phyloP scores from a whole-genome alignment of 176 grass and related monocot genomes.

The Bothriochloa decipiens region DNA sequence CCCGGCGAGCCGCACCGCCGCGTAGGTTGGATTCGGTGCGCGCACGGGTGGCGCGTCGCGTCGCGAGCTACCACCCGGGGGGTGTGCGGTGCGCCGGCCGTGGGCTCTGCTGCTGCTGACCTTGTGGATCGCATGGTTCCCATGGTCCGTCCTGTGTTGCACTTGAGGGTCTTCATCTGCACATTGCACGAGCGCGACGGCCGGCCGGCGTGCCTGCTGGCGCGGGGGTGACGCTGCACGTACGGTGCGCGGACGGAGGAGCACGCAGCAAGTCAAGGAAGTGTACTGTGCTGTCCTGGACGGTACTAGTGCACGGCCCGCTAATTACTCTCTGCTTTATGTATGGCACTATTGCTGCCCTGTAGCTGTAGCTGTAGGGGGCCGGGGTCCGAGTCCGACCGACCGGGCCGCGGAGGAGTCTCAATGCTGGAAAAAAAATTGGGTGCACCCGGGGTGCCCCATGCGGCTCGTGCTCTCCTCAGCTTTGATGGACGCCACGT shows the following conservation, averaged over 20 bases:
- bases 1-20: background rate
- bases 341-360: background rate
- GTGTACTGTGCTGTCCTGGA: background rate
- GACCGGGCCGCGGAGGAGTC: background rate
- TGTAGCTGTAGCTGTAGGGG: background rate
- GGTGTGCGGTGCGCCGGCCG: background rate
- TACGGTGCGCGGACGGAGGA: background rate
- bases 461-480: too few relatives aligned
- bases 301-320: background rate
- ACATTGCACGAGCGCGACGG: background rate
- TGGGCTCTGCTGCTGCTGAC: background rate
- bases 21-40: constrained; percentile 9
- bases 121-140: constrained; percentile 30
- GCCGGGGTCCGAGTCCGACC: background rate
- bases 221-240: background rate
- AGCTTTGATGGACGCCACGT: too few relatives aligned
- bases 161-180: background rate
- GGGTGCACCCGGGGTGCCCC: too few relatives aligned
- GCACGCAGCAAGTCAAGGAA: background rate
- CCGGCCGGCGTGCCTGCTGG: background rate
- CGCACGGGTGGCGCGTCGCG: constrained; percentile 14
- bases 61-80: background rate
- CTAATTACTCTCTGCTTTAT: background rate
- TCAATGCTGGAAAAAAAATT: too few relatives aligned
- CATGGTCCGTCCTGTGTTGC: background rate